phyloP scores from a whole-genome alignment of 2,329 filamentous ascomycete species.

The Exophiala alcalophila region DNA sequence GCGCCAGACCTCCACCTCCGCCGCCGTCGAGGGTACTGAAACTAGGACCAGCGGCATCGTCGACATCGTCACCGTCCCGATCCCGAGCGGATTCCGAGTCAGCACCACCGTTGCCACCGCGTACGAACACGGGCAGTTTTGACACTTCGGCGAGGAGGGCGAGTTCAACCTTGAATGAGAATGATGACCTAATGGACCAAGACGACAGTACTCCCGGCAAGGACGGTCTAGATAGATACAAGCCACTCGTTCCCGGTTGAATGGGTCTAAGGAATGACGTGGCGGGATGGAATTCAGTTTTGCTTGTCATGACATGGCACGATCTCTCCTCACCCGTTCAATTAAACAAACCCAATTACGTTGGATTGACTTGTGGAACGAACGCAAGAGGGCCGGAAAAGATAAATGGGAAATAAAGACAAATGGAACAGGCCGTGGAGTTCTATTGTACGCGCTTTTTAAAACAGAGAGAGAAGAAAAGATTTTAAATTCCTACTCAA shows the following conservation, averaged over 20 bases:
- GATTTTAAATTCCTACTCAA: too few species aligned
- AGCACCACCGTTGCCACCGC: conserved; percentile 21
- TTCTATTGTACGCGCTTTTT: too few species aligned
- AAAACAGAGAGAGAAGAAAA: too few species aligned
- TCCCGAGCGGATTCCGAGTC: neutral
- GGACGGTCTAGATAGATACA: conserved; percentile 20
- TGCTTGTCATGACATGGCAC: too few species aligned
- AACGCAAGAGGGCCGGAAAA: too few species aligned
- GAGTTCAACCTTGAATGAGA: conserved; percentile 1
- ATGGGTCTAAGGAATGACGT: too few species aligned
- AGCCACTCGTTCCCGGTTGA: conserved; percentile 23
- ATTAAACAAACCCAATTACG: too few species aligned
- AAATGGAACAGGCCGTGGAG: too few species aligned
- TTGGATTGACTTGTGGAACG: too few species aligned
- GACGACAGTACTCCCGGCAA: conserved; percentile 10
- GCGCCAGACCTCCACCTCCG: conserved; percentile 5
- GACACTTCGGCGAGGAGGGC: neutral
- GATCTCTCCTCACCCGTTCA: too few species aligned
- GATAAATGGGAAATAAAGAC: too few species aligned
- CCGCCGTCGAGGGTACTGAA: conserved; percentile 5
- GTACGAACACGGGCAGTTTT: conserved; percentile 8
- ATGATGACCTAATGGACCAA: conserved; percentile 13
- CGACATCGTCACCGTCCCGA: conserved; percentile 3
- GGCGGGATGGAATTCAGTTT: too few species aligned
- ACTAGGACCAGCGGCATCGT: conserved; percentile 5